Conservation (phyloP, 768 basidiomycete genomes). For the Collybiopsis confluens region DNA sequence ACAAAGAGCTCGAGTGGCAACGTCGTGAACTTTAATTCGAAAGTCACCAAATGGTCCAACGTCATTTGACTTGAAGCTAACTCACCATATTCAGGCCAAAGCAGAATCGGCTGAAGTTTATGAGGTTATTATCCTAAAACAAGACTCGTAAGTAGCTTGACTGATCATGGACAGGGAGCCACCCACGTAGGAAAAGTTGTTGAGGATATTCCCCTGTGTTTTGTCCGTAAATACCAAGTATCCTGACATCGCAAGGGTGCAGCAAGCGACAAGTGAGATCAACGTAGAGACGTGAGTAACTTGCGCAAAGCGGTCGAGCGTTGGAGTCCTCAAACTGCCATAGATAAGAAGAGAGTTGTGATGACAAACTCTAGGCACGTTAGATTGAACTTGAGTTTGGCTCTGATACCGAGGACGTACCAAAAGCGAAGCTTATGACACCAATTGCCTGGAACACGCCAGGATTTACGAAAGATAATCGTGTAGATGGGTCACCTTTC, state of each 20-base stretch:
- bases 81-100: slow-evolving; percentile 97
- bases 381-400: not conserved
- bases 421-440: slow-evolving; percentile 93
- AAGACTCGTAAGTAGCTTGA: slow-evolving; percentile 1
- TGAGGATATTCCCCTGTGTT: slow-evolving; percentile 93
- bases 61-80: too few species aligned
- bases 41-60: too few species aligned
- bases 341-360: slow-evolving; percentile 98
- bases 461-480: slow-evolving; percentile 71
- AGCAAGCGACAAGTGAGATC: slow-evolving; percentile 81
- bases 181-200: slow-evolving; percentile 79
- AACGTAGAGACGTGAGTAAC: slow-evolving; percentile 91
- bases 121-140: slow-evolving; percentile 73
- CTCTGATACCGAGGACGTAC: slow-evolving; percentile 19
- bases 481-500: slow-evolving; percentile 71
- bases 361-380: slow-evolving; percentile 71
- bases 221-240: slow-evolving; percentile 89
- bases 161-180: not conserved
- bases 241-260: slow-evolving; percentile 78
- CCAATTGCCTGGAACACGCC: slow-evolving; percentile 95
- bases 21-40: too few species aligned
- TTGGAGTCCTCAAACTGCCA: slow-evolving; percentile 88
- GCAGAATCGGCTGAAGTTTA: slow-evolving; percentile 92
- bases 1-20: slow-evolving; percentile 95
- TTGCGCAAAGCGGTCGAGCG: slow-evolving; percentile 86